A percentile compares a stretch with the other conserved stretches of the same genome.
Conservation (phyloP, 2,329 filamentous ascomycete genomes). For the Fusarium nanum region DNA sequence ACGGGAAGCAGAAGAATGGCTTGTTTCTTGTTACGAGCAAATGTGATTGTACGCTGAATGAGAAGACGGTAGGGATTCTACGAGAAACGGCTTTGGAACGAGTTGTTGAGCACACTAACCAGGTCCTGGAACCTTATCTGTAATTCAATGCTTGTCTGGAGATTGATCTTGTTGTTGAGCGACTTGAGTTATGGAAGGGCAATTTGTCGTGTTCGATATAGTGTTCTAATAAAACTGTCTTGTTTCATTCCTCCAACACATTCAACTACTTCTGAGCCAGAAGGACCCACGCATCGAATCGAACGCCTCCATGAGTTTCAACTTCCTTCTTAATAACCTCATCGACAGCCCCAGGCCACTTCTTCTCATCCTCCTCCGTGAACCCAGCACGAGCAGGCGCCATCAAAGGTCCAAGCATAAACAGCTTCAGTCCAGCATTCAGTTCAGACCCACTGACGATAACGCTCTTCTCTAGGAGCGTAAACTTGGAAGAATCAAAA, state of each 20-base stretch:
- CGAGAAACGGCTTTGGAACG: constrained; percentile 47
- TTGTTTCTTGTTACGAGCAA: constrained; percentile 52
- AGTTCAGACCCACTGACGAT: constrained; percentile 30
- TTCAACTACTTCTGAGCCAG: constrained; percentile 38
- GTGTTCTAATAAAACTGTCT: neutral
- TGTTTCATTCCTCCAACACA: neutral
- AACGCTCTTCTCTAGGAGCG: constrained; percentile 12
- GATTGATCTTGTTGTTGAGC: neutral
- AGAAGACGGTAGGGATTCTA: constrained; percentile 44
- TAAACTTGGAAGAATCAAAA: constrained; percentile 31
- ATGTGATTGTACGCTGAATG: constrained; percentile 49
- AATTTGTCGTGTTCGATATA: neutral
- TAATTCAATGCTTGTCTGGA: neutral
- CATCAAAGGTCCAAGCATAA: constrained; percentile 40
- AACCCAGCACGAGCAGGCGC: constrained; percentile 36
- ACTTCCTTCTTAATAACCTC: constrained; percentile 35
- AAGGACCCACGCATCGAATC: constrained; percentile 42
- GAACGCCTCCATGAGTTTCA: constrained; percentile 37
- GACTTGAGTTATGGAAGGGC: neutral
- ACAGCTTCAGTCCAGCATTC: constrained; percentile 37
- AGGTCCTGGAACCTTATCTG: constrained; percentile 44
- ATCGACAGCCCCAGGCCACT: constrained; percentile 40
- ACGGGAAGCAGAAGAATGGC: constrained; percentile 42
- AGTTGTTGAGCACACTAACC: constrained; percentile 51
- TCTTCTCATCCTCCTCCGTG: constrained; percentile 37